Percentiles rank a stretch among this genome's conserved stretches.
Conservation (phyloP, 331 rosid genomes). For the Prunus yedoensis region DNA sequence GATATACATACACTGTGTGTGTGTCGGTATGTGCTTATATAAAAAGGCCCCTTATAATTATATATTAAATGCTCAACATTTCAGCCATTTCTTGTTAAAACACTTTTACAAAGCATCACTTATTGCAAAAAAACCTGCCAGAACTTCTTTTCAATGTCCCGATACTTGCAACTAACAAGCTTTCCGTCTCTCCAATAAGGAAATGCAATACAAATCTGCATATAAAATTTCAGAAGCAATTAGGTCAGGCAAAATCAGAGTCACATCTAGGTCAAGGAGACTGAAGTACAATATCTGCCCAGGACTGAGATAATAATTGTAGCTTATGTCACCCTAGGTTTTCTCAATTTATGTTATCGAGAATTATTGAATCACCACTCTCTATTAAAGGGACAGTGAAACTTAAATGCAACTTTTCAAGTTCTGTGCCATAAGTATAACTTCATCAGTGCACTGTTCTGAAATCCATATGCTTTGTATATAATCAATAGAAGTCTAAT, state of each 20-base stretch:
- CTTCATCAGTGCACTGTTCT: background rate
- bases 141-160: constrained; percentile 74
- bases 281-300: constrained; percentile 16
- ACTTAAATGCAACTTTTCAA: constrained; percentile 1
- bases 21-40: background rate
- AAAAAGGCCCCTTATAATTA: background rate
- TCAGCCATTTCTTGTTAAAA: background rate
- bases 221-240: constrained; percentile 30
- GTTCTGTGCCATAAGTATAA: background rate
- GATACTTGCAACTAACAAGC: constrained; percentile 89
- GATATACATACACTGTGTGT: background rate
- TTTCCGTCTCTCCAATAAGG: constrained; percentile 57
- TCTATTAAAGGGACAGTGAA: constrained; percentile 1
- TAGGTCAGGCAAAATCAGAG: constrained; percentile 17
- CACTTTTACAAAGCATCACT: constrained; percentile 16
- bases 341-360: background rate
- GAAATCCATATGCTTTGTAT: background rate
- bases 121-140: constrained; percentile 75
- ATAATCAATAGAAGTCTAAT: background rate
- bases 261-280: background rate
- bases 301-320: background rate
- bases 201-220: constrained; percentile 79
- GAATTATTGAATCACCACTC: background rate
- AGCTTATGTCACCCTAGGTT: background rate
- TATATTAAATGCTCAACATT: background rate